Evolutionary conservation across 108 stramenopile species (phyloP).

Genomic region (Nitzschia sp.): DNA sequence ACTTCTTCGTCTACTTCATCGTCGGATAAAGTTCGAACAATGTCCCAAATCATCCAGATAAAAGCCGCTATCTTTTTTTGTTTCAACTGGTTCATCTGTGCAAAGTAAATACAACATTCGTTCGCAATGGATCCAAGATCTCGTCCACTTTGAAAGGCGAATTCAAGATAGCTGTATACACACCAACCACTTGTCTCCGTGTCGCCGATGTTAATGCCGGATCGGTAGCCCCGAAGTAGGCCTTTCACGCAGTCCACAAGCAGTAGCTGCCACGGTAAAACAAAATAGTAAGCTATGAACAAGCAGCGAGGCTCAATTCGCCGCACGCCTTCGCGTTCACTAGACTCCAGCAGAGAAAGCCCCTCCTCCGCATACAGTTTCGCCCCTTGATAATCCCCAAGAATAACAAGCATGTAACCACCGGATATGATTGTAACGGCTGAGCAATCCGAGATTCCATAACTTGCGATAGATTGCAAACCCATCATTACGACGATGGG

Average conservation of each 20-base stretch:
- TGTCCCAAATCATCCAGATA: background rate
- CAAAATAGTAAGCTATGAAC: background rate
- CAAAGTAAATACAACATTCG: background rate
- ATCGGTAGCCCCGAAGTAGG: background rate
- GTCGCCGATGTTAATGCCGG: background rate
- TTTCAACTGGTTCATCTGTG: background rate
- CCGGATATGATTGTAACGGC: background rate
- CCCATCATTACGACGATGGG: background rate
- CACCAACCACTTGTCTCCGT: background rate
- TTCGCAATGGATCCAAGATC: background rate
- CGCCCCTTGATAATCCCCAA: background rate
- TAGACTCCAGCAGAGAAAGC: background rate
- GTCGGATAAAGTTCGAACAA: background rate
- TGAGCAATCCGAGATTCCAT: background rate
- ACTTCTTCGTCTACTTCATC: background rate
- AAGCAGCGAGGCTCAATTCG: background rate
- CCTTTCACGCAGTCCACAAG: background rate
- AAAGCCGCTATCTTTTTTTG: background rate
- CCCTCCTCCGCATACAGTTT: background rate
- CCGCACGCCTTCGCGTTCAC: background rate
- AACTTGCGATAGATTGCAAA: background rate
- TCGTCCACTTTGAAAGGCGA: background rate
- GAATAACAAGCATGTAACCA: background rate
- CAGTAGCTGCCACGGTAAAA: background rate
- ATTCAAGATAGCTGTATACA: background rate